Base-by-base conservation (phyloP, 371 early-diverging fungal genomes). In the Apophysomyces ossiformis region DNA sequence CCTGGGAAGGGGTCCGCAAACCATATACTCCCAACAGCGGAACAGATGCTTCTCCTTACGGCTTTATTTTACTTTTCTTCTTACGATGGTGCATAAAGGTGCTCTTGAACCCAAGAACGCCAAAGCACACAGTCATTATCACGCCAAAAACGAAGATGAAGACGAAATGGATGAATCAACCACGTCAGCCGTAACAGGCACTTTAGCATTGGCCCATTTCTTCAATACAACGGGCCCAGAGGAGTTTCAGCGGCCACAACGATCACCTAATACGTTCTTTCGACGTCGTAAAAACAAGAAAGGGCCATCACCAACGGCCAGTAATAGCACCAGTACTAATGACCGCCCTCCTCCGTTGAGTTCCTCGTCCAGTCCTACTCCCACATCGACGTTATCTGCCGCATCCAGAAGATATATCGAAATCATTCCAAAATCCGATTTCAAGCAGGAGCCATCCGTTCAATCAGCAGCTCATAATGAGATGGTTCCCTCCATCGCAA, bases 101-200 rank as follows among this genome's bases (percentile, higher is more conserved):
- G 60, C 69, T 5, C 71, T 67, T 67, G 74, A 76, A 64, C 76
- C 76, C 32, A 79, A 79, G 60, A 71, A 71, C 56, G 68, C 76
- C 50, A 60, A 72, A 37, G 67, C 65, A 6, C 37, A 63, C 16
- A 50, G 54, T 44, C 54, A 46, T 36, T 63, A 60, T 35, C 62
- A 70, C 1, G 46, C 64, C 47, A 58, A 67, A 45, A 67, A 72
- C n/a, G 65, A 65, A 26, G 68, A 73, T 45, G 67, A 67, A 36
- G 43, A 46, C 13, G 63, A 70, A 6, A 39, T 59, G 50, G 41
- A 59, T 16, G 45, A 65, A 1, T 1, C 37, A 8, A 41, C 11
- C 41, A 11, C 13, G 13, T 41, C 13, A 41, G 41, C 64, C 39
- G 64, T 61, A 8, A 73, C 72, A 2, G 78, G 72, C 5, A 74